A percentile compares a stretch with the other conserved stretches of the same genome.
Conservation (phyloP, 176 grass and related monocot genomes). For the Oryza meridionalis region DNA sequence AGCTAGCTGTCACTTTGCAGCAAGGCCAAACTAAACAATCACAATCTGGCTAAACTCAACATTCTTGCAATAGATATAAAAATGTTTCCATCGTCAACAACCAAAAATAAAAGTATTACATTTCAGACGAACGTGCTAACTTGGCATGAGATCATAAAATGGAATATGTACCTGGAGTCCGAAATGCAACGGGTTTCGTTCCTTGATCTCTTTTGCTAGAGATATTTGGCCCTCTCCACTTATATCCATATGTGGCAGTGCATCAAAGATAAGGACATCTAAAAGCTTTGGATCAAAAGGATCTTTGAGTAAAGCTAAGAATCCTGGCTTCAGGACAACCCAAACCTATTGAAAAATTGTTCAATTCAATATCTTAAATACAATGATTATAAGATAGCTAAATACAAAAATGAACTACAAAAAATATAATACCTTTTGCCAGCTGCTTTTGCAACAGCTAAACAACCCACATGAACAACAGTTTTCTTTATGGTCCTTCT, state of each 20-base stretch:
- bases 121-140: conserved; percentile 23
- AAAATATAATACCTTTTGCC: conserved; percentile 80
- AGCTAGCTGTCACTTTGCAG: conserved; percentile 8
- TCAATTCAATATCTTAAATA: conserved; percentile 42
- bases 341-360: conserved; percentile 68
- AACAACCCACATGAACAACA: conserved; percentile 78
- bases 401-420: conserved; percentile 25
- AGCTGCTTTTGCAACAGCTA: conserved; percentile 86
- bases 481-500: conserved; percentile 56
- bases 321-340: conserved; percentile 95
- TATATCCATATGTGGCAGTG: conserved; percentile 84
- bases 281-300: conserved; percentile 93
- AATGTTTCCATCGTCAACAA: background rate
- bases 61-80: background rate
- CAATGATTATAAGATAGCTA: conserved; percentile 31
- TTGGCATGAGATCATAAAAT: conserved; percentile 10
- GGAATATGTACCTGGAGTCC: conserved; percentile 76
- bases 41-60: conserved; percentile 8
- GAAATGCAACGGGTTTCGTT: conserved; percentile 87
- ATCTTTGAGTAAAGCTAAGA: conserved; percentile 91
- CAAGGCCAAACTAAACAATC: conserved; percentile 8
- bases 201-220: conserved; percentile 94
- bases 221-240: conserved; percentile 75
- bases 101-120: conserved; percentile 11
- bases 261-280: conserved; percentile 96